These are phyloP conservation scores for Sporothrix globosa DNA, from an alignment of 2,329 filamentous ascomycete genomes.

Conservation along the genomic window DNA sequence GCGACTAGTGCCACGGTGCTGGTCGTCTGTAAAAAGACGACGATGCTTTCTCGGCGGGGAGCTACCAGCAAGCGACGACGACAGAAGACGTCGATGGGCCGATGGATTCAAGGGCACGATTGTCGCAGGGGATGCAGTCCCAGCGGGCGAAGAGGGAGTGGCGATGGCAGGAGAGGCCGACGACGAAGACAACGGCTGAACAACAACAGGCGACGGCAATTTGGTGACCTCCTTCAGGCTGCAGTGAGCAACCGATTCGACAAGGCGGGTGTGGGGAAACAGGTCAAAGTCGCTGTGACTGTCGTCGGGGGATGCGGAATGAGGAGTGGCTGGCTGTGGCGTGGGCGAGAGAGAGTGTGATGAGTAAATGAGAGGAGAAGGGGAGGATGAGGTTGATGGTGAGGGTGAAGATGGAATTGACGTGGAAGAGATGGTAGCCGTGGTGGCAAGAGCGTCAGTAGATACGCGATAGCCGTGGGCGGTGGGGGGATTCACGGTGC, in stretches of 20 bases:
- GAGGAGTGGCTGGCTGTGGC: conserved; percentile 52
- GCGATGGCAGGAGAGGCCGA: neutral
- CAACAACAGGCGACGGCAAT: conserved; percentile 35
- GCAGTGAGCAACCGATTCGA: conserved; percentile 44
- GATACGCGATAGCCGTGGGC: conserved; percentile 22
- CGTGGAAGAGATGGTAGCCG: neutral
- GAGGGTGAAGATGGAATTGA: conserved; percentile 18
- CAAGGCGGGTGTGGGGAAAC: conserved; percentile 35
- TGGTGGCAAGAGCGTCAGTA: conserved; percentile 5
- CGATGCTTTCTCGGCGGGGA: conserved; percentile 29
- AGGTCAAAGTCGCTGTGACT: conserved; percentile 34
- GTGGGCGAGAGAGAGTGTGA: conserved; percentile 47
- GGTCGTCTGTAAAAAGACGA: conserved; percentile 22
- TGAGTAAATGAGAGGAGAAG: conserved; percentile 41
- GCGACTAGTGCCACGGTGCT: neutral
- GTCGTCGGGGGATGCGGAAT: conserved; percentile 42
- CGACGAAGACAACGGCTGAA: conserved; percentile 36
- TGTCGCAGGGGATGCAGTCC: neutral
- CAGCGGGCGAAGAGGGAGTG: neutral
- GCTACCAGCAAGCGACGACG: conserved; percentile 16
- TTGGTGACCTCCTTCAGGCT: conserved; percentile 39
- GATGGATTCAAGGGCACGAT: neutral
- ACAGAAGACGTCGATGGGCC: conserved; percentile 5
- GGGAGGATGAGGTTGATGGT: conserved; percentile 20
- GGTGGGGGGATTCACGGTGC: conserved; percentile 20